Conservation (phyloP, 1,284 basidiomycete genomes). For the Heterobasidion annosum region DNA sequence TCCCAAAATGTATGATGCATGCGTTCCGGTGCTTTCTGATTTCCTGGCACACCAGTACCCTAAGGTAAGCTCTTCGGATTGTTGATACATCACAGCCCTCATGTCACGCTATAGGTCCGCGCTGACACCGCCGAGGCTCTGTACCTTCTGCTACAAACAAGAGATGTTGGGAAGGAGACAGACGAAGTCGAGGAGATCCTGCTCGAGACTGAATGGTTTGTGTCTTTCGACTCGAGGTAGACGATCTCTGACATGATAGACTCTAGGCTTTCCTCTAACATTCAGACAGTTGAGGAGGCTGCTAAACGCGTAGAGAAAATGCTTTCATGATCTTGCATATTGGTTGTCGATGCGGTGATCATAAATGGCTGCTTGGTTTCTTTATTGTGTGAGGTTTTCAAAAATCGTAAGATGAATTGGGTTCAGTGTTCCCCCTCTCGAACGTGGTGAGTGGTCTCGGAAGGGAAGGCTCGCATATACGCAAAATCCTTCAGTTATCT, state of each 20-base stretch:
- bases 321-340: conserved; percentile 4
- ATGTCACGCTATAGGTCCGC: conserved; percentile 46
- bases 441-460: too few species aligned
- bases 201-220: conserved; percentile 78
- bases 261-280: conserved; percentile 16
- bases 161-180: conserved; percentile 54
- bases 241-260: neutral
- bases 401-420: too few species aligned
- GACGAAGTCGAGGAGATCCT: conserved; percentile 71
- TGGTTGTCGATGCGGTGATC: neutral
- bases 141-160: conserved; percentile 65
- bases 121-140: conserved; percentile 74
- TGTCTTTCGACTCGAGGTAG: conserved; percentile 4
- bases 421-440: too few species aligned
- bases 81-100: conserved; percentile 4
- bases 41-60: conserved; percentile 78
- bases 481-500: too few species aligned
- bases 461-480: too few species aligned
- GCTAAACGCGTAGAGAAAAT: conserved; percentile 14
- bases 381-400: too few species aligned
- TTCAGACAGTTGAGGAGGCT: conserved; percentile 9
- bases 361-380: too few species aligned
- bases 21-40: conserved; percentile 35
- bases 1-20: conserved; percentile 33
- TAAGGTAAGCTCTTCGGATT: conserved; percentile 38